phyloP scores from a whole-genome alignment of 78 protist genomes.

The Creolimax fragrantissima region DNA sequence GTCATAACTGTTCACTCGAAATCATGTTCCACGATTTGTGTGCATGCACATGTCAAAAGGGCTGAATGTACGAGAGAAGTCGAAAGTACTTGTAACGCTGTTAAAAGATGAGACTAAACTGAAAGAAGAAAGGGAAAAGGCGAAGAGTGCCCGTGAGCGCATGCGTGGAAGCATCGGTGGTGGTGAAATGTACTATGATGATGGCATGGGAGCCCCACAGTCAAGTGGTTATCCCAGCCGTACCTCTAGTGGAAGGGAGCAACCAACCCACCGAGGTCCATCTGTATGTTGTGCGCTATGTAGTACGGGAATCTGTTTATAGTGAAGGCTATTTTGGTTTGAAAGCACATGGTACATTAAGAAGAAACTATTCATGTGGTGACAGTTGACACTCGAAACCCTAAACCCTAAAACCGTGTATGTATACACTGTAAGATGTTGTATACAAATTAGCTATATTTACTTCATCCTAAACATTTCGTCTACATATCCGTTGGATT shows the following conservation, averaged over 20 bases:
- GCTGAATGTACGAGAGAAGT: constrained; percentile 23
- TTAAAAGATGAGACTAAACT: not conserved
- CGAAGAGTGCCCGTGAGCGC: not conserved
- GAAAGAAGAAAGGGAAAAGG: not conserved
- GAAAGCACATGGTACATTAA: no score
- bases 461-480: not conserved
- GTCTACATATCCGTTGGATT: no score
- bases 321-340: no score
- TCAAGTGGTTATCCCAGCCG: not conserved
- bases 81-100: constrained; percentile 13
- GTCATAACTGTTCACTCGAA: not conserved
- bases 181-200: not conserved
- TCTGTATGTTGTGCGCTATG: not conserved
- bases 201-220: not conserved
- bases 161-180: not conserved
- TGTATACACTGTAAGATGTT: no score
- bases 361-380: no score
- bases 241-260: not conserved
- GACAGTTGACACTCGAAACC: no score
- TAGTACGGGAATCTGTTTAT: no score
- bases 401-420: no score
- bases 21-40: no score
- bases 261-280: not conserved
- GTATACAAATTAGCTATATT: not conserved
- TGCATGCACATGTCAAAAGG: not conserved